Evolutionary conservation across 2,329 filamentous ascomycete genomes (phyloP).

Genomic region (Botrytis cinerea): DNA sequence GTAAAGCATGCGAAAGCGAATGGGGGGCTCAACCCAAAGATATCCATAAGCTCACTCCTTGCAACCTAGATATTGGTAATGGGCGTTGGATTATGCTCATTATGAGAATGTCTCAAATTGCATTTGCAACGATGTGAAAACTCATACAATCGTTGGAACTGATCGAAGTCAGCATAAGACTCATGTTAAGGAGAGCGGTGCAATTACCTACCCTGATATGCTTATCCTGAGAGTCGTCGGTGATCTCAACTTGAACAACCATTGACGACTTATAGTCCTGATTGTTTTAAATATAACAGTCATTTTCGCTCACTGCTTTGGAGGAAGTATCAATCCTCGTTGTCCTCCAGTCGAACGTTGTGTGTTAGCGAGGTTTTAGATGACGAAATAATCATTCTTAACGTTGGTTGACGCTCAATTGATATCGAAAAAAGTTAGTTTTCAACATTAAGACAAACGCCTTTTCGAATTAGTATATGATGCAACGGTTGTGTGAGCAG

Average conservation of each 20-base stretch:
- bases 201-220: background rate
- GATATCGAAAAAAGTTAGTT: slow-evolving; percentile 33
- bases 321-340: slow-evolving; percentile 39
- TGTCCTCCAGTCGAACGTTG: slow-evolving; percentile 31
- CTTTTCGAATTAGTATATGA: slow-evolving; percentile 10
- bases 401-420: slow-evolving; percentile 32
- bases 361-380: slow-evolving; percentile 35
- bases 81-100: fast-evolving
- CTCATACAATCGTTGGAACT: background rate
- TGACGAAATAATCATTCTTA: slow-evolving; percentile 37
- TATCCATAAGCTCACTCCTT: background rate
- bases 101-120: background rate
- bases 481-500: background rate
- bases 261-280: fast-evolving
- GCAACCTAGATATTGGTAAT: fast-evolving
- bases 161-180: background rate
- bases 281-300: slow-evolving; percentile 37
- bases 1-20: background rate
- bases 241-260: background rate
- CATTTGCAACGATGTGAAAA: background rate
- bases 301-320: slow-evolving; percentile 41
- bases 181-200: fast-evolving
- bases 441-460: slow-evolving; percentile 38
- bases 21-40: background rate
- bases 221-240: background rate